Conservation (phyloP, 2,329 filamentous ascomycete species). For the Sporothrix mexicana region DNA sequence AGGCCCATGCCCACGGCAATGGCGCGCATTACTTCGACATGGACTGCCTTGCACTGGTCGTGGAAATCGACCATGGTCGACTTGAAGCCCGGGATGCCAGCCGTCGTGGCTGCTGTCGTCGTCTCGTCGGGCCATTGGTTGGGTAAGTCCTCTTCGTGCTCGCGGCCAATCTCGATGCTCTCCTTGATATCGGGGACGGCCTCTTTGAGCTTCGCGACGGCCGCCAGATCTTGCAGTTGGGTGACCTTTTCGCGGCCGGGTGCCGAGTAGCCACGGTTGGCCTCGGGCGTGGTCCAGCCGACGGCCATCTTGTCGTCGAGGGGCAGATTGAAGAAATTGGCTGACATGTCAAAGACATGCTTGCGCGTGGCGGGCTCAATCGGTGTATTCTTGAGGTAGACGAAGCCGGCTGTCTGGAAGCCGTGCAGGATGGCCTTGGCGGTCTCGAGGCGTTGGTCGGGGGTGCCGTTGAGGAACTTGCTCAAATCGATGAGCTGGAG, state of each 20-base stretch:
- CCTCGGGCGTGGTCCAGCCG: conserved; percentile 72
- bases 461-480: conserved; percentile 68
- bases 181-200: conserved; percentile 69
- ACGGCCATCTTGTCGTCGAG: conserved; percentile 67
- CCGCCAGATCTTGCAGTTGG: conserved; percentile 57
- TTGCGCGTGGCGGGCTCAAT: conserved; percentile 65
- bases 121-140: conserved; percentile 76
- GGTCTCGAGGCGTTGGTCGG: conserved; percentile 64
- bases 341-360: conserved; percentile 69
- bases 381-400: conserved; percentile 83
- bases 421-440: conserved; percentile 76
- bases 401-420: conserved; percentile 86
- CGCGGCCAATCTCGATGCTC: conserved; percentile 68
- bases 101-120: conserved; percentile 48
- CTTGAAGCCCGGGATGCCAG: conserved; percentile 67
- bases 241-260: conserved; percentile 75
- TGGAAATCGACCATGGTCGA: conserved; percentile 77
- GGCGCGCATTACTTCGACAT: conserved; percentile 80
- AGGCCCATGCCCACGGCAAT: conserved; percentile 83
- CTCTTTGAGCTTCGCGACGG: conserved; percentile 64
- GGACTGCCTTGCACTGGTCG: conserved; percentile 72
- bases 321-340: conserved; percentile 72
- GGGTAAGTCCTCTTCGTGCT: conserved; percentile 63
- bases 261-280: conserved; percentile 75
- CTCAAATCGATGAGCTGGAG: conserved; percentile 80